These are phyloP conservation scores for Corylus avellana DNA, from an alignment of 306 rosid species.

Conservation along the genomic window DNA sequence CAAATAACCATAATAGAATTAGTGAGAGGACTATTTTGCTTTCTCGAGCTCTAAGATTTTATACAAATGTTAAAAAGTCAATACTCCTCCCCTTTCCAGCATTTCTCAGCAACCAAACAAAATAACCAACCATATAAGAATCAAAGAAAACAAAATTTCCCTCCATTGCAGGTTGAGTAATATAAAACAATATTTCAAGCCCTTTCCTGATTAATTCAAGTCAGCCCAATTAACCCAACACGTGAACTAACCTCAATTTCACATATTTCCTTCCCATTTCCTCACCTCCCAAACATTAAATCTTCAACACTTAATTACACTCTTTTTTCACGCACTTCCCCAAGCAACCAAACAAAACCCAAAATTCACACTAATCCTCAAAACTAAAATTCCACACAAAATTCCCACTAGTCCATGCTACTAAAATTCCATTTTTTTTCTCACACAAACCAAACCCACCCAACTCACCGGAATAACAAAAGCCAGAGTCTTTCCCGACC, in stretches of 20 bases:
- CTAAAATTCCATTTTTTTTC: neutral
- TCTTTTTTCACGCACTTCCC: neutral
- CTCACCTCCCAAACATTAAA: too few species aligned
- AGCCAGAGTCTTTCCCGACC: conserved; percentile 92
- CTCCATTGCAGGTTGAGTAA: too few species aligned
- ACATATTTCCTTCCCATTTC: too few species aligned
- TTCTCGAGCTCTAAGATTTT: neutral
- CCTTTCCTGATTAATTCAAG: too few species aligned
- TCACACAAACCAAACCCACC: neutral
- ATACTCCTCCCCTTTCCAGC: neutral
- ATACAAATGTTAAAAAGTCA: neutral
- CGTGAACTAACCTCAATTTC: too few species aligned
- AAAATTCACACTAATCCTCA: neutral
- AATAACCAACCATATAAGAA: too few species aligned
- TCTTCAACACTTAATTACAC: neutral
- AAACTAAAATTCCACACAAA: neutral
- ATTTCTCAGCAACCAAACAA: neutral
- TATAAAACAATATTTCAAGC: too few species aligned
- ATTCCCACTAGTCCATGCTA: neutral
- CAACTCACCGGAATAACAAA: conserved; percentile 80
- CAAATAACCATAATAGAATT: neutral
- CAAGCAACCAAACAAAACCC: neutral
- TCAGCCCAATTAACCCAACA: too few species aligned
- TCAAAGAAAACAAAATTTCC: too few species aligned
- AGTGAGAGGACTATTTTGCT: neutral